Conservation (phyloP, 179 eudicot species). For the Drosera spatulata region DNA sequence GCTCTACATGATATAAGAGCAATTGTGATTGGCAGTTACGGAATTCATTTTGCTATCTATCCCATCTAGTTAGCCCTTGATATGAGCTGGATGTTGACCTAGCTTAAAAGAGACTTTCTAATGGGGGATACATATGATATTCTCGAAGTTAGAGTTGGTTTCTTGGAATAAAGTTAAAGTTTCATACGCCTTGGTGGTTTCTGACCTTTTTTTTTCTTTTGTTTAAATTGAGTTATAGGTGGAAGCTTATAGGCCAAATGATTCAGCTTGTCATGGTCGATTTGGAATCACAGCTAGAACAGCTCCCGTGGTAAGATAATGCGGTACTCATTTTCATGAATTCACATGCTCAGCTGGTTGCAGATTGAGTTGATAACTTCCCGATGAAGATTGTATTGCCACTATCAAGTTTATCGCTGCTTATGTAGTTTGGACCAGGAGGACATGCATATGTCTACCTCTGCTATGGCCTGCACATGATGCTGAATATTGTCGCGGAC, state of each 20-base stretch:
- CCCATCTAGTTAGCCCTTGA: too few relatives aligned
- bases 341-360: neutral
- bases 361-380: neutral
- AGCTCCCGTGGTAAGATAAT: conserved; percentile 64
- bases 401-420: neutral
- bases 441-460: conserved; percentile 93
- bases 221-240: conserved; percentile 28
- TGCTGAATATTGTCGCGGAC: conserved; percentile 96
- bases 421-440: conserved; percentile 76
- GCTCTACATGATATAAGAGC: too few relatives aligned
- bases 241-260: conserved; percentile 88
- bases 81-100: too few relatives aligned
- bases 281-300: conserved; percentile 83
- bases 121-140: too few relatives aligned
- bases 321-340: neutral
- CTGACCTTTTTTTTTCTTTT: neutral
- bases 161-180: neutral
- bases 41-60: too few relatives aligned
- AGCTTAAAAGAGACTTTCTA: too few relatives aligned
- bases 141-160: neutral
- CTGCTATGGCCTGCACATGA: conserved; percentile 82
- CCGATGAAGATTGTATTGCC: neutral
- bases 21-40: too few relatives aligned
- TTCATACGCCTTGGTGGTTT: neutral
- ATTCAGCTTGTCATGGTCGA: conserved; percentile 94